phyloP scores from a whole-genome alignment of 169 alveolate genomes.

The Blepharisma undulans region DNA sequence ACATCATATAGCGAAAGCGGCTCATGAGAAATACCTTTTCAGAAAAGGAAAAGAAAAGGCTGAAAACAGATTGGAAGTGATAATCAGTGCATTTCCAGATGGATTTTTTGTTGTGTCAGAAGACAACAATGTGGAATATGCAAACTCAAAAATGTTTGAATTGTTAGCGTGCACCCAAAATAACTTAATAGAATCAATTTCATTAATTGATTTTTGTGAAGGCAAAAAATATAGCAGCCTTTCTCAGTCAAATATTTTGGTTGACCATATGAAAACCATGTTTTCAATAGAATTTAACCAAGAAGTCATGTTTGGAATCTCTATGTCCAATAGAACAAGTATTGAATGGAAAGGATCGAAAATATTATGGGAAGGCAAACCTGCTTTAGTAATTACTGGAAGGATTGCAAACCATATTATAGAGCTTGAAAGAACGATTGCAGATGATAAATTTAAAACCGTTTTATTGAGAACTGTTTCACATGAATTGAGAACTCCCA shows the following conservation, averaged over 20 bases:
- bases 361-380: neutral
- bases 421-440: neutral
- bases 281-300: neutral
- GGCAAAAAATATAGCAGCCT: neutral
- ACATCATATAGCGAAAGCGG: neutral
- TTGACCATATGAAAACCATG: neutral
- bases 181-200: no score
- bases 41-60: neutral
- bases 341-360: neutral
- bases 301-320: neutral
- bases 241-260: neutral
- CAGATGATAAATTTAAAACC: constrained; percentile 2
- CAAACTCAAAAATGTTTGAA: neutral
- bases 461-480: constrained; percentile 23
- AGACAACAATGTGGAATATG: neutral
- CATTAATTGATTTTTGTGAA: neutral
- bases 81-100: neutral
- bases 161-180: neutral
- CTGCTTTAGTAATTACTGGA: neutral
- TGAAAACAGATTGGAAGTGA: neutral
- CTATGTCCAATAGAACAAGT: neutral
- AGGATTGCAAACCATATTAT: neutral
- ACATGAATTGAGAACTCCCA: constrained; percentile 25
- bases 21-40: neutral
- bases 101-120: neutral